Evolutionary conservation across 805 yeast species (phyloP).

Genomic region (Torulaspora quercuum): DNA sequence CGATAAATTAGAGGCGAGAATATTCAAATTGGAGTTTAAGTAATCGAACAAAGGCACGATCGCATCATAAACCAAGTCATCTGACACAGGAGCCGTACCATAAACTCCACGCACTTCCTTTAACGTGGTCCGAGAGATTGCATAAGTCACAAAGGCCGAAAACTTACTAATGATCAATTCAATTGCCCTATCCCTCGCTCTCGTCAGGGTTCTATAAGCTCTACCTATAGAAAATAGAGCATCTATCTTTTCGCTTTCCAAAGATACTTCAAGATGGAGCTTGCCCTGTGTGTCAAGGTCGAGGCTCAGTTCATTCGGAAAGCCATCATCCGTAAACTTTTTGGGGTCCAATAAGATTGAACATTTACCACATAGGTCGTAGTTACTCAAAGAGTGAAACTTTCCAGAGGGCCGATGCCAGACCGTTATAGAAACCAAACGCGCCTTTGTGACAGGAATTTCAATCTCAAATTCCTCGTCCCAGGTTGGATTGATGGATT

Average conservation of each 20-base stretch:
- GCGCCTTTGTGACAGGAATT: constrained; percentile 40
- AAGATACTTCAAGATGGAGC: constrained; percentile 60
- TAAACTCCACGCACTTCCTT: constrained; percentile 51
- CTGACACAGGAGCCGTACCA: constrained; percentile 44
- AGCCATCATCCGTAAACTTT: constrained; percentile 61
- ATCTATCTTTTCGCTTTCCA: constrained; percentile 77
- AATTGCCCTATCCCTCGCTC: constrained; percentile 64
- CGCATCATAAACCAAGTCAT: constrained; percentile 55
- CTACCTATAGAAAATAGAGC: constrained; percentile 78
- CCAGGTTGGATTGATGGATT: constrained; percentile 73
- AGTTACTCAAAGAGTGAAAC: constrained; percentile 41
- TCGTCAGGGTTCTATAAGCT: constrained; percentile 59
- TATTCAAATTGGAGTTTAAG: constrained; percentile 62
- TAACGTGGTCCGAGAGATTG: constrained; percentile 55
- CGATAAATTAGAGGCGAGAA: constrained; percentile 58
- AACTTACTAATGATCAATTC: constrained; percentile 72
- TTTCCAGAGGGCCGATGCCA: constrained; percentile 59
- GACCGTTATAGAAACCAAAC: constrained; percentile 54
- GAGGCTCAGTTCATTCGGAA: constrained; percentile 56
- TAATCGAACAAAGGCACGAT: constrained; percentile 72
- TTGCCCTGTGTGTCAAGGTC: constrained; percentile 69
- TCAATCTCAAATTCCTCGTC: constrained; percentile 75
- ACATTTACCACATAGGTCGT: constrained; percentile 65
- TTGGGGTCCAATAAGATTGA: constrained; percentile 58
- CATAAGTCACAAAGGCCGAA: constrained; percentile 55